These are phyloP conservation scores for Verticillium nubilum DNA, from an alignment of 2,329 filamentous ascomycete species.

Conservation along the genomic window DNA sequence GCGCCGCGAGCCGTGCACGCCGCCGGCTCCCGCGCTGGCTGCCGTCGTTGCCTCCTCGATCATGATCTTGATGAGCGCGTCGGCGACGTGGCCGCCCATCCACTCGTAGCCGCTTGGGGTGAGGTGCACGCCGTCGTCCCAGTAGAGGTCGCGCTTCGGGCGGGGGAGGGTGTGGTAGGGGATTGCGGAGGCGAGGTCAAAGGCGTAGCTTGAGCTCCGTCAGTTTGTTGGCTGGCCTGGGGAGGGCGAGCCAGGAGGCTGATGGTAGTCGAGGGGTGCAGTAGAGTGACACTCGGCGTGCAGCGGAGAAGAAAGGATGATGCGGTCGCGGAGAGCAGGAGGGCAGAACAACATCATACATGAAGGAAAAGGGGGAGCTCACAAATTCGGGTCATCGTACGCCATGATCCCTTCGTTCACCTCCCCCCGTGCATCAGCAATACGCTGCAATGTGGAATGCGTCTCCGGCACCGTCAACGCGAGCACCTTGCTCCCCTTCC, in stretches of 20 bases:
- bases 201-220: slow-evolving; percentile 32
- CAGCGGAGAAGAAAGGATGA: neutral
- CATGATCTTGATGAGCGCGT: slow-evolving; percentile 43
- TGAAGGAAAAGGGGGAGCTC: slow-evolving; percentile 26
- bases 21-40: slow-evolving; percentile 1
- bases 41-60: slow-evolving; percentile 12
- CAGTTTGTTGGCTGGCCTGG: neutral
- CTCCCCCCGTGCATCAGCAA: slow-evolving; percentile 23
- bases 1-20: slow-evolving; percentile 9
- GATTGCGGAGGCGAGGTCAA: slow-evolving; percentile 50
- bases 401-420: slow-evolving; percentile 50
- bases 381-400: slow-evolving; percentile 47
- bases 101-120: slow-evolving; percentile 54
- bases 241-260: neutral
- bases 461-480: slow-evolving; percentile 59
- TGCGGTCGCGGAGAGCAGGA: no score
- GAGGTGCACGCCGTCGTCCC: slow-evolving; percentile 58
- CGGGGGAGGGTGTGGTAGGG: slow-evolving; percentile 46
- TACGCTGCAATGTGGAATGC: slow-evolving; percentile 16
- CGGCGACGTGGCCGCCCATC: slow-evolving; percentile 54
- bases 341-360: no score
- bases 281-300: no score
- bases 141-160: slow-evolving; percentile 42
- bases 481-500: slow-evolving; percentile 48
- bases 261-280: neutral